phyloP scores from a whole-genome alignment of 2,329 filamentous ascomycete genomes.

The Fusarium protoensiforme region DNA sequence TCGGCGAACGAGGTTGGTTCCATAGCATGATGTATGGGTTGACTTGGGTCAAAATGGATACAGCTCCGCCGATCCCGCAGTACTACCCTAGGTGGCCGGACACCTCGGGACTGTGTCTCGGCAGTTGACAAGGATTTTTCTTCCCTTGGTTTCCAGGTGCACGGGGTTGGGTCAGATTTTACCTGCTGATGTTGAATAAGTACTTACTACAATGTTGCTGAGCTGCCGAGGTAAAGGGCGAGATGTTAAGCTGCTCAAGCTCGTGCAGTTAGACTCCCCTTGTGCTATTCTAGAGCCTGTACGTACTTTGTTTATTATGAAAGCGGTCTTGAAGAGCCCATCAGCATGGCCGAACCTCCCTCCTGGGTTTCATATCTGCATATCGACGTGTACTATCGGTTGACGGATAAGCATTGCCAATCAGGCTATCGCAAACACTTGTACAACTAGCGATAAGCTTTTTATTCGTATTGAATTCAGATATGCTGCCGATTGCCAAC shows the following conservation, averaged over 20 bases:
- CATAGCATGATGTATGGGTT: conserved; percentile 3
- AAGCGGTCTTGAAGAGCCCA: not conserved
- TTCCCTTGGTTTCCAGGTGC: not conserved
- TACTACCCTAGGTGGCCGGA: conserved; percentile 21
- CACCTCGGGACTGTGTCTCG: conserved; percentile 16
- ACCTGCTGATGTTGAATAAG: not conserved
- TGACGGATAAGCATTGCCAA: not conserved
- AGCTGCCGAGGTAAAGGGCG: not conserved
- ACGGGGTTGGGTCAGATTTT: not conserved
- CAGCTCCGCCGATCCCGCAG: conserved; percentile 11
- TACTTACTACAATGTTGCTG: not conserved
- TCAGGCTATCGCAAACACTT: not conserved
- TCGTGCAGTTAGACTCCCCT: not conserved
- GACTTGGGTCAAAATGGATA: conserved; percentile 5
- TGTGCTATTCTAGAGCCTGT: not conserved
- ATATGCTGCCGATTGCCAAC: not conserved
- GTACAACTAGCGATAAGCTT: not conserved
- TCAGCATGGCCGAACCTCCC: not conserved
- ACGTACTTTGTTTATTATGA: not conserved
- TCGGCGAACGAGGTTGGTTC: not conserved
- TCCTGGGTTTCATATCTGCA: not conserved
- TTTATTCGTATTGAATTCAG: not conserved
- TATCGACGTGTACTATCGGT: not conserved
- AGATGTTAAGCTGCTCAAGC: not conserved
- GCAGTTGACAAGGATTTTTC: conserved; percentile 11